Conservation (phyloP, 192 early-diverging fungal species). For the Coemansia sp. region DNA sequence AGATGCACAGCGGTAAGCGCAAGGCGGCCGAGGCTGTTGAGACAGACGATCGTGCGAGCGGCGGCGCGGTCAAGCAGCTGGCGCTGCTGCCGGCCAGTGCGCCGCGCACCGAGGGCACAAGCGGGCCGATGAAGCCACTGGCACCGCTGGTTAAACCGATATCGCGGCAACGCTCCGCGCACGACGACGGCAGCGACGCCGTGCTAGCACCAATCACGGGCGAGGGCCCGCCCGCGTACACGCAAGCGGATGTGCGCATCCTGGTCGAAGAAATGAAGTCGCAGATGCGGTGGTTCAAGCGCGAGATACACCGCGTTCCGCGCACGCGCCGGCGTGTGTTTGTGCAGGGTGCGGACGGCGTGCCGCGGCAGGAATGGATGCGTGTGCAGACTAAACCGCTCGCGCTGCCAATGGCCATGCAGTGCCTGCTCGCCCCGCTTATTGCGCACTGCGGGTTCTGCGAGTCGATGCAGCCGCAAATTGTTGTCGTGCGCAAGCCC, state of each 20-base stretch:
- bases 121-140: constrained; percentile 14
- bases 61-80: constrained; percentile 9
- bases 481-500: constrained; percentile 48
- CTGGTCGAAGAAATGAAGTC: constrained; percentile 30
- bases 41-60: not conserved
- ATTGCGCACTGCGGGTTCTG: constrained; percentile 34
- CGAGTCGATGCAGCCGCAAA: constrained; percentile 39
- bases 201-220: constrained; percentile 9
- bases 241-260: constrained; percentile 21
- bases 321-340: constrained; percentile 36
- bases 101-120: not conserved
- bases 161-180: not conserved
- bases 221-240: constrained; percentile 22
- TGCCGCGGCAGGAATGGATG: constrained; percentile 45
- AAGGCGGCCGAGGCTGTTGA: constrained; percentile 11
- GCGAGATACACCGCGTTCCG: constrained; percentile 45
- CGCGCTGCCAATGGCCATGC: constrained; percentile 29
- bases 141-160: constrained; percentile 15
- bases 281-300: constrained; percentile 39
- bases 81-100: constrained; percentile 8
- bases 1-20: constrained; percentile 30
- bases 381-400: constrained; percentile 34
- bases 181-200: not conserved
- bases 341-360: constrained; percentile 48
- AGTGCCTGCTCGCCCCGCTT: constrained; percentile 26